Base-by-base conservation (phyloP, 2,329 filamentous ascomycete genomes). In the Proliferodiscus dingleyae region DNA sequence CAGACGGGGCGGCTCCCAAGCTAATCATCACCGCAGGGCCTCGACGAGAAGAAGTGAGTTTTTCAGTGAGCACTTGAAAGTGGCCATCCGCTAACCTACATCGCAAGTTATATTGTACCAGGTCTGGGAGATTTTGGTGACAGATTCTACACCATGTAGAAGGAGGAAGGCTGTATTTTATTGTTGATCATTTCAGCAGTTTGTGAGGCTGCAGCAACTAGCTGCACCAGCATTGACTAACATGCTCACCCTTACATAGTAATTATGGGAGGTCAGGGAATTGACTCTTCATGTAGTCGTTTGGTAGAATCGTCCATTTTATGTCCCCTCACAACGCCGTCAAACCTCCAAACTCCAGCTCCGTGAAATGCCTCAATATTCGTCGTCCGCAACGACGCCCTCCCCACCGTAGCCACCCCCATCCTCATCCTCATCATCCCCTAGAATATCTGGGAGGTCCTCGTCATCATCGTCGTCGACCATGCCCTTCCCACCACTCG, bases 71-170 rank as follows among this genome's bases (percentile, higher is more conserved):
- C 37, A 41, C 37, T n/a, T 39, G 41, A 21, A 41, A 29, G 21
- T 41, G 29, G 32, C 37, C 37, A 38, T 16, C 30, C 16, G 45
- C 56, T 62, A 48, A 58, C 47, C 15, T 23, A 24, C 37, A 34
- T 42, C 28, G 55, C 53, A 65, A 97, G 91, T 67, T 97, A 96
- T 66, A 97, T 97, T 62, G 81, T 95, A 44, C 91, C 91, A 22
- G 91, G 91, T 22, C 75, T 97, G 15, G 91, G 91, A 55, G 91
- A 97, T 66, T 97, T 97, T 67, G 91, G 91, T 49, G 91, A 97
- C 66, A 78, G 91, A 55, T 97, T 93, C 69, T 97, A 96, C 68
- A 96, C 91, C 45, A 80, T 95, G 67, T 95, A 72, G 67, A 51
- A 13, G n/a, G n/a, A 5, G n/a, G n/a, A n/a, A n/a, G n/a, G n/a